Conservation (phyloP, 2,329 filamentous ascomycete genomes). For the Aspergillus aculeatinus region DNA sequence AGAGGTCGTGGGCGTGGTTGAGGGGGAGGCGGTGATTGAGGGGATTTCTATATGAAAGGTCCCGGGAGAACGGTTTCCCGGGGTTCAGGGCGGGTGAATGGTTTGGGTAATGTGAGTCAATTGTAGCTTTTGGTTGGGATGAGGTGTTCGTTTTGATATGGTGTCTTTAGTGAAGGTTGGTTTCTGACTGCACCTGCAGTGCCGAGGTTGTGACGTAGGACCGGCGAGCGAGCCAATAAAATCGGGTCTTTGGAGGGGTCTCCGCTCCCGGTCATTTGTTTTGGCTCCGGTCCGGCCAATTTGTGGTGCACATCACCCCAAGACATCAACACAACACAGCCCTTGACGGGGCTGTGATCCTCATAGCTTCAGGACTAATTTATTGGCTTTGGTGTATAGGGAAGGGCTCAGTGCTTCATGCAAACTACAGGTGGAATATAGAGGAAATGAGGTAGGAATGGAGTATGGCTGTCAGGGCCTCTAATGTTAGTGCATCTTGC, state of each 20-base stretch:
- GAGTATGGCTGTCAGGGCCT: too few relatives aligned
- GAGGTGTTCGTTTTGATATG: not conserved
- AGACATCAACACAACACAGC: too few relatives aligned
- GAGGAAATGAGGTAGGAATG: too few relatives aligned
- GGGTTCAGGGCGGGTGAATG: not conserved
- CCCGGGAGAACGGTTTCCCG: not conserved
- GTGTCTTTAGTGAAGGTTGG: not conserved
- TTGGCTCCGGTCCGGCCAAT: not conserved
- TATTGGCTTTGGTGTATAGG: too few relatives aligned
- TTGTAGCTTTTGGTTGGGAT: not conserved
- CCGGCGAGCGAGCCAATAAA: not conserved
- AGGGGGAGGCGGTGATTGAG: not conserved
- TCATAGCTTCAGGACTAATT: too few relatives aligned
- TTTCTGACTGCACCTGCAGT: too few relatives aligned
- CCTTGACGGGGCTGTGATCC: too few relatives aligned
- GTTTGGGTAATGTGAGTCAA: not conserved
- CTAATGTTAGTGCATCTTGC: too few relatives aligned
- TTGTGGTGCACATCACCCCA: not conserved
- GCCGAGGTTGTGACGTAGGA: not conserved
- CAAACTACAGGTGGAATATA: too few relatives aligned
- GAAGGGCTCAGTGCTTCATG: too few relatives aligned
- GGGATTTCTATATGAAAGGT: not conserved
- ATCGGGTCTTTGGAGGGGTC: not conserved
- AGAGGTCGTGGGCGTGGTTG: conserved; percentile 22
- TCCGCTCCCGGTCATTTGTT: not conserved